Conservation (phyloP, 1,284 basidiomycete species). For the Rhodotorula sp. region DNA sequence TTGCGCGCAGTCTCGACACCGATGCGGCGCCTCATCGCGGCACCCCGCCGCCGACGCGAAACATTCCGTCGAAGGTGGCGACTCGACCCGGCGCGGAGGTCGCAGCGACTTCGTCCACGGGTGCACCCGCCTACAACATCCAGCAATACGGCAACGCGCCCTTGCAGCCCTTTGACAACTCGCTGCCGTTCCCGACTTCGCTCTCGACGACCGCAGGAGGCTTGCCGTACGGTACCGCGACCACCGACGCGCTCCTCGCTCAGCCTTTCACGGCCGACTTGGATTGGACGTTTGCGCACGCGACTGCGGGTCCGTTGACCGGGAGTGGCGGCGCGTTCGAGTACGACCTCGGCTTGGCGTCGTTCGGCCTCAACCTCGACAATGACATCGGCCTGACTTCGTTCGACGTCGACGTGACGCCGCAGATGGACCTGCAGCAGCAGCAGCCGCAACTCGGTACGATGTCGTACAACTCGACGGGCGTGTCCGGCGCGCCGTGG, state of each 20-base stretch:
- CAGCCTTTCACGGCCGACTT: background rate
- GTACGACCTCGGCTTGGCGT: background rate
- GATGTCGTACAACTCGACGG: background rate
- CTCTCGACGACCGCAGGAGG: background rate
- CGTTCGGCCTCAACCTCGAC: background rate
- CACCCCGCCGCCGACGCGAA: constrained; percentile 41
- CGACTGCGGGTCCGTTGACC: background rate
- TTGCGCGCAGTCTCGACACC: constrained; percentile 34
- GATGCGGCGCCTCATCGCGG: constrained; percentile 38
- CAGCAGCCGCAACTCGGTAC: background rate
- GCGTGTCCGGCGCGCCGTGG: background rate
- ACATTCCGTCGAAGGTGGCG: constrained; percentile 25
- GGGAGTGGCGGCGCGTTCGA: constrained; percentile 1
- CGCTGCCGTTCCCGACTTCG: background rate
- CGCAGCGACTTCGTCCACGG: background rate
- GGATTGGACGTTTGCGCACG: background rate
- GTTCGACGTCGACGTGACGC: background rate
- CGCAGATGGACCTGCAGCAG: background rate
- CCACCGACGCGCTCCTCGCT: background rate
- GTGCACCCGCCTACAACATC: background rate
- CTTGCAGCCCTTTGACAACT: background rate
- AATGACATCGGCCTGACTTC: constrained; percentile 1
- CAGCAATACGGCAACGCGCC: background rate
- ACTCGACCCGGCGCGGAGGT: background rate
- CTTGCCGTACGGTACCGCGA: background rate